A percentile compares a stretch with the other conserved stretches of the same genome.
Evolutionary conservation across 2,329 filamentous ascomycete species (phyloP).

Genomic region (Diaporthe sp.): DNA sequence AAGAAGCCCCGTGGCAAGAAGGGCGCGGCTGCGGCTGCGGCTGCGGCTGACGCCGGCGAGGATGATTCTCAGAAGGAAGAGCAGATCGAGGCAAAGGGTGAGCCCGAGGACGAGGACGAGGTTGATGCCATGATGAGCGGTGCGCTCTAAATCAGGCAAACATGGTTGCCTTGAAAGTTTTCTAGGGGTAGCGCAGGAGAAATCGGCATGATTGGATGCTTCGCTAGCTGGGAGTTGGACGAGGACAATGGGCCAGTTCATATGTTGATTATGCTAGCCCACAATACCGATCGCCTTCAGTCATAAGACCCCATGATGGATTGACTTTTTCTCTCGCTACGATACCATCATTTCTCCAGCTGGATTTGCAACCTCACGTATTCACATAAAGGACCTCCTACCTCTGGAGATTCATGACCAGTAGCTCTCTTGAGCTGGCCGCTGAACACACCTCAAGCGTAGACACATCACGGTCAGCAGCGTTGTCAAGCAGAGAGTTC

Average conservation of each 20-base stretch:
- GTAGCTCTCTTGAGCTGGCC: not conserved
- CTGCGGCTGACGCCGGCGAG: not conserved
- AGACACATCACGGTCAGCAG: not conserved
- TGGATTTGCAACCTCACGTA: too few relatives aligned
- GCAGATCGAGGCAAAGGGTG: not conserved
- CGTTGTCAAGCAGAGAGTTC: not conserved
- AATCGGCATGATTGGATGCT: not conserved
- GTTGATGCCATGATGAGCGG: slow-evolving; percentile 12
- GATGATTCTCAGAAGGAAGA: not conserved
- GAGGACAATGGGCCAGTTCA: not conserved
- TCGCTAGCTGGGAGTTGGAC: not conserved
- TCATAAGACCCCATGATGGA: not conserved
- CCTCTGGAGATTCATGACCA: not conserved
- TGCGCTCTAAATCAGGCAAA: not conserved
- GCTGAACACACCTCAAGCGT: not conserved
- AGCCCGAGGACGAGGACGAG: not conserved
- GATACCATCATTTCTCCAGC: not conserved
- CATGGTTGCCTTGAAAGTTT: not conserved
- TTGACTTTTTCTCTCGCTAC: not conserved
- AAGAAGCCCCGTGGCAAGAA: slow-evolving; percentile 30
- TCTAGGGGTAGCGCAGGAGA: not conserved
- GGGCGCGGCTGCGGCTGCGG: slow-evolving; percentile 5
- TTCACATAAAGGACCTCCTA: not conserved
- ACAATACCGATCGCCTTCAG: not conserved
- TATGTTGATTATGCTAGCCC: not conserved